Evolutionary conservation across 1,284 basidiomycete genomes (phyloP), one percentile per base, ranked within the genome.

Genomic region (Rhodotorula sp.): DNA sequence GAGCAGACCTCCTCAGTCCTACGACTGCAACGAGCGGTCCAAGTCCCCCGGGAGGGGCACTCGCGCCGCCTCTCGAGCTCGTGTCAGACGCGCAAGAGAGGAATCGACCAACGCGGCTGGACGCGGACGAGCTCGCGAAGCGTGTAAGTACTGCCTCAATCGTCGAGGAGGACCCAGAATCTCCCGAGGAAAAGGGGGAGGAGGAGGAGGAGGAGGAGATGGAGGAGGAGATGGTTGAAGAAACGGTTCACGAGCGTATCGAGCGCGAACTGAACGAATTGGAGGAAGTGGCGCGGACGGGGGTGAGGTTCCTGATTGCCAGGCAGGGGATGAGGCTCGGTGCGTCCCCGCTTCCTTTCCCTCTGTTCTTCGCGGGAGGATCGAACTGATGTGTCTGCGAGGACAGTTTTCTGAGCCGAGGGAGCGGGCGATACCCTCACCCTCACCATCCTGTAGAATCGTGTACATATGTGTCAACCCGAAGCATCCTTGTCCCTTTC

Each of bases 241-340:
- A 75, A 51, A 75, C 71, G 28, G 69, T 75, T 30, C 69, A 73
- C 22, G 71, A 75, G 52, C 63, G 71, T 26, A 75, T 75, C 46
- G 69, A 70, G 59, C 51, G 73, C 16, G 73, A 75, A 51, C 46
- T 75, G 59, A 61, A 63, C 53, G 71, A 75, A 56, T 55, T 73
- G 26, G 73, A 75, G 60, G 51, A 52, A 4, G 40, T 59, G 24
- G 52, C 22, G 24, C 5, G 47, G 37, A 70, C 68, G 3, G 73
- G 73, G 2, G 73, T 73, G 2, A 31, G 55, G 47, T 75, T 73
- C 59, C 18, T 70, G 24, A 59, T 67, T 18, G 73, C 73, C 8
- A 20, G 40, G 64, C 70, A 73, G 60, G 73, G 73, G 20, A 70
- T 73, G 73, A 59, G 73, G 15, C 51, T 74, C 1, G 62, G 68